Evolutionary conservation across 1,284 basidiomycete genomes (phyloP), one percentile per base, ranked within the genome.

Genomic region (Grifola frondosa): DNA sequence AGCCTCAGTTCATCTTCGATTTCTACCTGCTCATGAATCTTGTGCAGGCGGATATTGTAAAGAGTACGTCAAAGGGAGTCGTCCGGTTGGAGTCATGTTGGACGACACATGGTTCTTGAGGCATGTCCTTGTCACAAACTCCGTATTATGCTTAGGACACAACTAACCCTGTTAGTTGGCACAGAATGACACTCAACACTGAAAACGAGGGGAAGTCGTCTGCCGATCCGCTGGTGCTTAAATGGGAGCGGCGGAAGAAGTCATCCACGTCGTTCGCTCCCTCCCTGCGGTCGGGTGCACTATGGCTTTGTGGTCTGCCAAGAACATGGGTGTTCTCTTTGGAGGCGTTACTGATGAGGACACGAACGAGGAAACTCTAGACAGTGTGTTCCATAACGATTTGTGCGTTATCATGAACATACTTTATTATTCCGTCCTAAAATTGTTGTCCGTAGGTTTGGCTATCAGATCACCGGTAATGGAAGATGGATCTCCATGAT

Each of bases 271-370:
- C 89, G 0, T 91, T 88, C 55, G 81, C 82, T 0, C 88, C 88
- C 0, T 72, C 78, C 0, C 62, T 83, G 3, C 78, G 90, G 1
- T 88, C 84, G 91, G 91, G 1, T 90, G 86, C 54, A 92, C 90
- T 3, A 94, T 94, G 91, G 70, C 87, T 0, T 62, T 86, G 1
- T 95, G 91, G 92, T 54, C 67, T 10, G 63, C 75, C 11, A 81
- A 77, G 52, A 73, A 69, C 20, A 86, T 81, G 57, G 92, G 91
- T 1, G 73, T 97, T 1, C 66, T 95, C 37, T 97, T 97, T 58
- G 94, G 93, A 11, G 94, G 94, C 5, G 94, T 97, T 0, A 87
- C 84, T 6, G 94, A 97, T 57, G 88, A 92, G 48, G 94, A 97
- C 58, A 83, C 76, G 21, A 79, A 80, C 46, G 94, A 97, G 61